These are phyloP conservation scores for Fomitopsis pulvina DNA, from an alignment of 768 basidiomycete genomes.

Conservation along the genomic window DNA sequence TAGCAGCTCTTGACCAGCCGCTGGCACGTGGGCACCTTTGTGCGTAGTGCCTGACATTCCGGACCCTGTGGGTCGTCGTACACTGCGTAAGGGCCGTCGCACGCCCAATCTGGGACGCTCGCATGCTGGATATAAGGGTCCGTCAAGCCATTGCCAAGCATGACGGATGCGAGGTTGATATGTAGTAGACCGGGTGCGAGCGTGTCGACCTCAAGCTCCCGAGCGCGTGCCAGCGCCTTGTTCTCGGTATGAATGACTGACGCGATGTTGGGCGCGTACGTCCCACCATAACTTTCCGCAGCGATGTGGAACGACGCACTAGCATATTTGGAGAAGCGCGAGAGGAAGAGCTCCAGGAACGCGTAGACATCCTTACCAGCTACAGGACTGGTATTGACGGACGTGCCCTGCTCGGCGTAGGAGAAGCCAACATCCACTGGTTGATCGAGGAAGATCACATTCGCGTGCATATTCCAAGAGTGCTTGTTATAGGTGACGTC, in stretches of 20 bases:
- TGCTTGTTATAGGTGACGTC: conserved; percentile 69
- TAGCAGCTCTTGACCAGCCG: conserved; percentile 47
- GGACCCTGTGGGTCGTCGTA: conserved; percentile 52
- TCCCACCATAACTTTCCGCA: conserved; percentile 70
- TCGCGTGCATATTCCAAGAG: conserved; percentile 82
- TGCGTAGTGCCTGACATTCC: conserved; percentile 37
- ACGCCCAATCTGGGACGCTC: conserved; percentile 75
- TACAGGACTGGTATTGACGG: conserved; percentile 73
- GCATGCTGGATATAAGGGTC: conserved; percentile 80
- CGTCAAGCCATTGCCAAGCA: conserved; percentile 86
- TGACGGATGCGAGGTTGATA: conserved; percentile 77
- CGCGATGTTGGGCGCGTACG: conserved; percentile 81
- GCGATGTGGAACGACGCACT: conserved; percentile 69
- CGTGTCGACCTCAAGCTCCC: conserved; percentile 15
- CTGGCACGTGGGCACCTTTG: conserved; percentile 47
- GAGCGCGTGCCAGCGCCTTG: conserved; percentile 36
- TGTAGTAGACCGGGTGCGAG: conserved; percentile 45
- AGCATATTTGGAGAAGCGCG: conserved; percentile 70
- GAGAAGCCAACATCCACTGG: conserved; percentile 91
- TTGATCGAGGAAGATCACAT: conserved; percentile 71
- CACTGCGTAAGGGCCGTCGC: conserved; percentile 76
- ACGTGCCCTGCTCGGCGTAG: conserved; percentile 68
- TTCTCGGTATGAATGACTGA: conserved; percentile 77
- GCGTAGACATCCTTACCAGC: conserved; percentile 89
- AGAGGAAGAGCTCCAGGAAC: conserved; percentile 75